Evolutionary conservation across 1,284 basidiomycete genomes (phyloP).

Genomic region (Ustilago sp.): DNA sequence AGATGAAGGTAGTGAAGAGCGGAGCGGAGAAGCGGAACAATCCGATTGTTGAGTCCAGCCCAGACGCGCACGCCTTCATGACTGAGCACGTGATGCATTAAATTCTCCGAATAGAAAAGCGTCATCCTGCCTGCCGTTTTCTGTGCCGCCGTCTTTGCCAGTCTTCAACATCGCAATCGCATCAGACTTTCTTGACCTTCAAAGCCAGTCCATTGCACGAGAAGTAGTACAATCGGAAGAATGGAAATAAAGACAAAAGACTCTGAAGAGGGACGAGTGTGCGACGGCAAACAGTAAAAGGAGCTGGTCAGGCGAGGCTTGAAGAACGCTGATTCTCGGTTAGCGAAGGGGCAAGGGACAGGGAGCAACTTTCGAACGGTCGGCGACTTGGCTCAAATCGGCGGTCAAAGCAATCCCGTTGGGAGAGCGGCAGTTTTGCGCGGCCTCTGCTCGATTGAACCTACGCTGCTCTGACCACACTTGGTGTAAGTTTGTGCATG

Average conservation of each 20-base stretch:
- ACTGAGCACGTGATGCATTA: not conserved
- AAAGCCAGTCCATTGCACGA: no score
- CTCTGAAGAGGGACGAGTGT: not conserved
- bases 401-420: conserved; percentile 13
- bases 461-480: not conserved
- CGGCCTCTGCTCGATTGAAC: conserved; percentile 2
- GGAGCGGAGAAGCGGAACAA: no score
- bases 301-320: not conserved
- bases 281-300: not conserved
- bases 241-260: no score
- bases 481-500: not conserved
- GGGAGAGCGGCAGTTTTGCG: conserved; percentile 15
- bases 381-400: conserved; percentile 3
- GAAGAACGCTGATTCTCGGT: conserved; percentile 9
- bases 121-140: not conserved
- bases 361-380: conserved; percentile 5
- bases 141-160: not conserved
- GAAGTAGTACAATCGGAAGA: no score
- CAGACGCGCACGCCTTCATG: no score
- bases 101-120: conserved; percentile 22
- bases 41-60: no score
- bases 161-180: not conserved
- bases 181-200: no score
- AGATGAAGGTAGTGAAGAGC: no score
- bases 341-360: conserved; percentile 6